Evolutionary conservation across 805 yeast genomes (phyloP), one percentile per base, ranked within the genome.

Genomic region (Suhomyces prunicola): DNA sequence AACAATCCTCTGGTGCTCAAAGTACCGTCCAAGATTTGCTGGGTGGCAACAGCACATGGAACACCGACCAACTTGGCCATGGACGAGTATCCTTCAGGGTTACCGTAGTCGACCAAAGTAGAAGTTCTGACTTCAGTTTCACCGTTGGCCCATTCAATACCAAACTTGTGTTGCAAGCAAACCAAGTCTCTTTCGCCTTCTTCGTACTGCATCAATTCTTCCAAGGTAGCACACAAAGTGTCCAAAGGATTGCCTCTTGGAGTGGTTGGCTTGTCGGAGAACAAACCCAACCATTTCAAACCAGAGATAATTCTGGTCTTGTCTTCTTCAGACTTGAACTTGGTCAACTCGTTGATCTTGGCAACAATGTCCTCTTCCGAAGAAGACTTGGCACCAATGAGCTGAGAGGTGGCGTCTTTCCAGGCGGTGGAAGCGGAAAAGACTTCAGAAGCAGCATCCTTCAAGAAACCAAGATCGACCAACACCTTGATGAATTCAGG

Each of bases 11-110:
- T 89, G 57, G 78, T 82, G 64, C 84, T 80, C 61, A 81, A 78
- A 53, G 86, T 83, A 60, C 97, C 97, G 61, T 88, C 84, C 64
- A 94, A 81, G 57, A 94, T 88, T 73, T 88, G 87, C 76, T 84
- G 84, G 54, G 88, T 80, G 29, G 98, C 99, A 70, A 94, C 96
- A 51, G 97, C 97, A 77, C 97, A 93, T 61, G 99, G 99, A 58
- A 91, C 93, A 79, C 99, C 99, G 52, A 94, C 99, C 59, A 90
- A 83, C 71, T 93, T 92, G 61, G 99, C 99, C 99, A 94, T 94
- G 35, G 98, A 92, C 41, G 96, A 87, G 85, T 93, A 94, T 56
- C 92, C 90, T 57, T 82, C 77, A 64, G 87, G 87, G 61, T 82
- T 85, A 78, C 99, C 99, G 74, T 89, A 90, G 73, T 91, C 97